These are phyloP conservation scores for Umbelopsis vinacea DNA, from an alignment of 192 early-diverging fungal genomes.

Conservation along the genomic window DNA sequence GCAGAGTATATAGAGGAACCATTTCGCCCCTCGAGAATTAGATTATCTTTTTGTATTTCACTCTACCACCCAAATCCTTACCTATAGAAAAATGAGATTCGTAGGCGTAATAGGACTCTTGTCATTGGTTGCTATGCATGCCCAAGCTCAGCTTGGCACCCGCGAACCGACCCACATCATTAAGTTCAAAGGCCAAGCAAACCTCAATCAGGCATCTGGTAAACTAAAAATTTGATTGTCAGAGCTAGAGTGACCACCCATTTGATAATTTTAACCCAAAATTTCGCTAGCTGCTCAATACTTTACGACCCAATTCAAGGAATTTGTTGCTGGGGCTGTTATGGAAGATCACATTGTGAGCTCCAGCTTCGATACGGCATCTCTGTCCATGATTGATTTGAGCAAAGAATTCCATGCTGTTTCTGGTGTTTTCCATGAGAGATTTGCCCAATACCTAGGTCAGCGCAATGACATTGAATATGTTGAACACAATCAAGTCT, in stretches of 20 bases:
- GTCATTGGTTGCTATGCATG: not conserved
- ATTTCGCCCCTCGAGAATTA: not conserved
- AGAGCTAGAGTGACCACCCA: too few relatives aligned
- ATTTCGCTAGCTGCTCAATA: not conserved
- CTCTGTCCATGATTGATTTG: slow-evolving; percentile 20
- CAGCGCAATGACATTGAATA: slow-evolving; percentile 24
- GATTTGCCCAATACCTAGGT: slow-evolving; percentile 29
- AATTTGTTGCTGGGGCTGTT: not conserved
- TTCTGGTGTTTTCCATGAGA: slow-evolving; percentile 32
- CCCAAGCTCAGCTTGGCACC: not conserved
- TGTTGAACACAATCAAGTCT: slow-evolving; percentile 30
- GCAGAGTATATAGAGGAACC: not conserved
- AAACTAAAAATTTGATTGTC: not conserved
- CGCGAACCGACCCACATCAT: slow-evolving; percentile 38
- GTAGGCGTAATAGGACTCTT: not conserved
- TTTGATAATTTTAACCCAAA: not conserved
- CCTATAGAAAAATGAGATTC: slow-evolving; percentile 2
- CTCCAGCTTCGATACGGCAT: slow-evolving; percentile 11
- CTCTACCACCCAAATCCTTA: not conserved
- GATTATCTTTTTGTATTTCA: not conserved
- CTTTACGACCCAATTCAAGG: not conserved
- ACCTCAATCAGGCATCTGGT: not conserved
- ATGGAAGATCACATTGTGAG: not conserved
- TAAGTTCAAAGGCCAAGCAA: slow-evolving; percentile 27
- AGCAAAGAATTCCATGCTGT: slow-evolving; percentile 26